A percentile compares a stretch with the other conserved stretches of the same genome.
Conservation (phyloP, 208 protist species). For the Vickermania ingenoplastis region DNA sequence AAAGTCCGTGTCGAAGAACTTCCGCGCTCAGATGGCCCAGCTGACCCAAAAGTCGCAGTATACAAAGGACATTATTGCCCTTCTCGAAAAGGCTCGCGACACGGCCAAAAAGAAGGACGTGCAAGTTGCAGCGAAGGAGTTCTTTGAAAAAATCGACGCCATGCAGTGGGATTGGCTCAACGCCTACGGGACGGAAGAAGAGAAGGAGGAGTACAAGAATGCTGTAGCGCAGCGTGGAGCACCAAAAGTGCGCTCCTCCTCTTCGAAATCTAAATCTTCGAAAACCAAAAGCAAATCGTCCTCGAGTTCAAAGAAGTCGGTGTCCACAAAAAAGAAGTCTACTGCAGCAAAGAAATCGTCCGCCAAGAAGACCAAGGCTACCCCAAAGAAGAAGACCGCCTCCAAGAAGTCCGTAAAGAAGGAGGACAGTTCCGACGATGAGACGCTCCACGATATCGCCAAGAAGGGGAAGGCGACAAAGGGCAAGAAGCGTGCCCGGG, state of each 20-base stretch:
- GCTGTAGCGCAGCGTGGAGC: slow-evolving; percentile 55
- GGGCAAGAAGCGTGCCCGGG: slow-evolving; percentile 17
- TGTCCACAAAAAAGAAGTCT: slow-evolving; percentile 19
- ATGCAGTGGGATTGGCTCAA: slow-evolving; percentile 85
- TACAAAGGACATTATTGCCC: slow-evolving; percentile 63
- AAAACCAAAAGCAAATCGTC: slow-evolving; percentile 21
- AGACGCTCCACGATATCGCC: slow-evolving; percentile 2
- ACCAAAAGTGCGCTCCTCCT: slow-evolving; percentile 16
- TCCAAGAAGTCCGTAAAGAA: slow-evolving; percentile 32
- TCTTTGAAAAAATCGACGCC: slow-evolving; percentile 77
- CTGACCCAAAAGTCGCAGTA: slow-evolving; percentile 74
- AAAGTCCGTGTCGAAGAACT: slow-evolving; percentile 90
- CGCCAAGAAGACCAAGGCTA: slow-evolving; percentile 17
- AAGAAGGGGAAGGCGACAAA: background rate
- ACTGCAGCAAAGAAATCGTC: slow-evolving; percentile 9
- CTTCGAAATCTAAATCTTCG: slow-evolving; percentile 11
- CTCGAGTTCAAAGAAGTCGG: slow-evolving; percentile 7
- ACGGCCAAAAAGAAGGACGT: slow-evolving; percentile 52
- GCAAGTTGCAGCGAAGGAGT: slow-evolving; percentile 72
- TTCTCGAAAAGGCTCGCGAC: slow-evolving; percentile 59
- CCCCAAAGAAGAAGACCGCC: slow-evolving; percentile 26
- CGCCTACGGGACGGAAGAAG: slow-evolving; percentile 78
- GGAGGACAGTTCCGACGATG: slow-evolving; percentile 20
- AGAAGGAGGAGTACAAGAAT: slow-evolving; percentile 81
- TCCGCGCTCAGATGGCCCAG: slow-evolving; percentile 65